These are phyloP conservation scores for Phytophthora ramorum DNA, from an alignment of 352 stramenopile species.

Conservation along the genomic window DNA sequence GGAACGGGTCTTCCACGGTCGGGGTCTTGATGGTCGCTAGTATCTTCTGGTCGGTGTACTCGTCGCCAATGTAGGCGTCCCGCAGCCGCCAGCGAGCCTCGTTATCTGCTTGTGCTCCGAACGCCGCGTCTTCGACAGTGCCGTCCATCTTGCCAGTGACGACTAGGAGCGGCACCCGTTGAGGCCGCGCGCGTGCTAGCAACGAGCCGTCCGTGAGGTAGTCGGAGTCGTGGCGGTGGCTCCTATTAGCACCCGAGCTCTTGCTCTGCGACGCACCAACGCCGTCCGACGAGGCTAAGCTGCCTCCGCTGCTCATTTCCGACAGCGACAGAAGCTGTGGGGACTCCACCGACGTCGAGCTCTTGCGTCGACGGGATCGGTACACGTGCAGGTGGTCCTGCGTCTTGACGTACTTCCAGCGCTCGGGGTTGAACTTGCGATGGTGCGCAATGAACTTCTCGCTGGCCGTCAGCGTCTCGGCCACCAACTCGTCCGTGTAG, in stretches of 20 bases:
- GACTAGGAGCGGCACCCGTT: conserved; percentile 30
- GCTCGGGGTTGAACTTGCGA: conserved; percentile 36
- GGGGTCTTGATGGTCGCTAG: conserved; percentile 41
- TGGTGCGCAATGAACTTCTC: conserved; percentile 43
- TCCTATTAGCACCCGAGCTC: conserved; percentile 4
- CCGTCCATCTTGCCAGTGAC: conserved; percentile 47
- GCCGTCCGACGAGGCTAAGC: conserved; percentile 25
- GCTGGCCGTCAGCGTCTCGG: conserved; percentile 34
- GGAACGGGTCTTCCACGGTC: conserved; percentile 42
- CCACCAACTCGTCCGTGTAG: conserved; percentile 44
- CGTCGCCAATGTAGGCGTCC: conserved; percentile 44
- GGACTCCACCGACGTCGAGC: conserved; percentile 16
- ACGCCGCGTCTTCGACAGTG: conserved; percentile 43
- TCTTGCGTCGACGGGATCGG: conserved; percentile 36
- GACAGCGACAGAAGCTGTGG: conserved; percentile 18
- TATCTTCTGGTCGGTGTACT: conserved; percentile 44
- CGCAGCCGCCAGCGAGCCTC: conserved; percentile 38
- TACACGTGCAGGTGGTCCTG: conserved; percentile 43
- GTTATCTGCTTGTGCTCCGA: conserved; percentile 42
- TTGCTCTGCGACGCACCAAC: conserved; percentile 19
- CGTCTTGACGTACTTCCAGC: conserved; percentile 43
- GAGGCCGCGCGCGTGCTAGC: conserved; percentile 28
- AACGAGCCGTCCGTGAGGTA: conserved; percentile 46
- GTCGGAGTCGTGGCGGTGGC: conserved; percentile 29
- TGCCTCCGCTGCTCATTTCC: conserved; percentile 22